Percentiles rank a stretch among this genome's conserved stretches.
These are phyloP conservation scores for Globisporangium irregulare DNA, from an alignment of 352 stramenopile species.

Conservation along the genomic window DNA sequence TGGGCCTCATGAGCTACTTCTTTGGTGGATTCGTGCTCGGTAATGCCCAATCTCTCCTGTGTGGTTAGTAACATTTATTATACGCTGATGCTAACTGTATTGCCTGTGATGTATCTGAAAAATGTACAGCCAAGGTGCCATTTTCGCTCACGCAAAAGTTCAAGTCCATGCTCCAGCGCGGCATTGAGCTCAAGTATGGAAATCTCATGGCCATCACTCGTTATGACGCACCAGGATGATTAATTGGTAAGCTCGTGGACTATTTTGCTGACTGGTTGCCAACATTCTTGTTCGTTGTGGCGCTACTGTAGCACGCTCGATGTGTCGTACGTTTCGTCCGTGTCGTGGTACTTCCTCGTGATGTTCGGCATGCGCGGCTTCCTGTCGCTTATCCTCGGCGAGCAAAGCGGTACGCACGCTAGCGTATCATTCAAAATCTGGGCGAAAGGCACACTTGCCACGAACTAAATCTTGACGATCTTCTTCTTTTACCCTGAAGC, in stretches of 20 bases:
- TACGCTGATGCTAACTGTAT: too few species aligned
- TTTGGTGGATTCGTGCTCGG: constrained; percentile 97
- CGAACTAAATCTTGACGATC: neutral
- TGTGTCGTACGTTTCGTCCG: constrained; percentile 96
- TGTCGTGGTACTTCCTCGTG: constrained; percentile 99
- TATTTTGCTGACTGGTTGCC: neutral
- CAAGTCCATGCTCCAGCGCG: constrained; percentile 97
- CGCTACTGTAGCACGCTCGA: constrained; percentile 85
- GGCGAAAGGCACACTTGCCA: neutral
- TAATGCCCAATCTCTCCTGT: constrained; percentile 15
- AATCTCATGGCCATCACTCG: neutral
- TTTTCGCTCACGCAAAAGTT: constrained; percentile 98
- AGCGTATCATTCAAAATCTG: neutral
- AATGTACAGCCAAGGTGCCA: constrained; percentile 91
- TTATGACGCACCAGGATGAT: too few species aligned
- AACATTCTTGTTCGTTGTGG: neutral
- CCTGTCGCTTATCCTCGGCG: constrained; percentile 94
- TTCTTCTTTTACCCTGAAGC: constrained; percentile 23
- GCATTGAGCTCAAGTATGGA: constrained; percentile 91
- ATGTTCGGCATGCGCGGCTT: constrained; percentile 98
- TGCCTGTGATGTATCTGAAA: neutral
- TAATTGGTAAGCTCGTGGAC: neutral
- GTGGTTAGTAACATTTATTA: too few species aligned
- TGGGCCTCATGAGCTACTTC: constrained; percentile 98
- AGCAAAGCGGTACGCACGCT: constrained; percentile 63